Base-by-base conservation (phyloP, 768 basidiomycete genomes). In the Suillus discolor region DNA sequence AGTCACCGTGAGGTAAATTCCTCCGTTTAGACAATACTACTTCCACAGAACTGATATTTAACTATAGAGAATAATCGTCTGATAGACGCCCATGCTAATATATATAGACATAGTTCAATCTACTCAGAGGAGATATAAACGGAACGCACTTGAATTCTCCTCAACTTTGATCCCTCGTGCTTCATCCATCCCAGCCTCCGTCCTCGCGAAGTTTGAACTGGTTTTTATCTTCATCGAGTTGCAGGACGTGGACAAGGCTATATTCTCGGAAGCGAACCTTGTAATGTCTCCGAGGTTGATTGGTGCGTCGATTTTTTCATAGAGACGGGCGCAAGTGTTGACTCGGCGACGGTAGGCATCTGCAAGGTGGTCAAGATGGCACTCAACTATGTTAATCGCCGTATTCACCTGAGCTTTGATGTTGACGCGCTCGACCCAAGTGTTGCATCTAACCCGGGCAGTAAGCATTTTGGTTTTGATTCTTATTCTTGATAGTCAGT, bases 31-130 rank as follows among this genome's bases (percentile, higher is more conserved):
- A 3, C 23, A 44, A 39, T 34, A 31, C 62, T 13, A 41, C 8
- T 16, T 41, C 45, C 36, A 23, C 54, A 36, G 62, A 36, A 41
- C 61, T 68, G 31, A 72, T 63, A 60, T 23, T 61, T 45, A 31
- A n/a, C 42, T 61, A 34, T 57, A 93, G 92, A 65, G 81, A 82
- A 60, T 83, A 92, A 89, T 99, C 41, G 81, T 99, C 67, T 99
- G 97, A 97, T 99, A 65, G 97, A 99, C 74, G 97, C 97, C 4
- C 97, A 97, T 72, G 90, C 94, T 31, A 96, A 99, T 75, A 94
- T 75, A 94, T 99, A 81, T 23, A 12, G 97, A 99, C 78, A 97
- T 96, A 9, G 79, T 84, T 12, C 87, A 90, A 64, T 87, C 91
- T 16, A 96, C 96, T n/a, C 88, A 80, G 49, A 88, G 90, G 70